Evolutionary conservation across 1,284 basidiomycete species (phyloP).

Genomic region (Irpex lacteus): DNA sequence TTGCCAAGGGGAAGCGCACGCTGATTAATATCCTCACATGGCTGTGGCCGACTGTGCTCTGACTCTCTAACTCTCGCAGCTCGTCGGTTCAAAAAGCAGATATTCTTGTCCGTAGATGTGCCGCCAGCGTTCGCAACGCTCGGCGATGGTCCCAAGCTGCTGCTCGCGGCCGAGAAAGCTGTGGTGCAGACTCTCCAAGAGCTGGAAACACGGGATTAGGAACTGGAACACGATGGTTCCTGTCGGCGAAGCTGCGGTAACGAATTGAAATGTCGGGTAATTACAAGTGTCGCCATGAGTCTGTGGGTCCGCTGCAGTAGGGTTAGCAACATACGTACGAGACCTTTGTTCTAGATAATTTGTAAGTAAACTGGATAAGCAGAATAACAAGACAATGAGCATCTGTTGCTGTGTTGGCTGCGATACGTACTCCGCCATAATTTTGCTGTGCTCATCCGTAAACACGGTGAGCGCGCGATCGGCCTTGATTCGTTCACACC

Average conservation of each 20-base stretch:
- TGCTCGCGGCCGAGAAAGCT: slow-evolving; percentile 56
- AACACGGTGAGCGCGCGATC: slow-evolving; percentile 21
- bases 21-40: slow-evolving; percentile 17
- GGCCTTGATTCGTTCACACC: slow-evolving; percentile 19
- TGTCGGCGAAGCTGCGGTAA: not conserved
- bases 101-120: slow-evolving; percentile 71
- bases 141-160: slow-evolving; percentile 43
- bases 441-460: slow-evolving; percentile 6
- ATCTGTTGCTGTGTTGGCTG: too few species aligned
- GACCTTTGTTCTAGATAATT: too few species aligned
- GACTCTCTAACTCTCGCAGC: slow-evolving; percentile 36
- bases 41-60: too few species aligned
- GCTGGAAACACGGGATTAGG: slow-evolving; percentile 28
- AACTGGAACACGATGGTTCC: not conserved
- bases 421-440: not conserved
- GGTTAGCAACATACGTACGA: too few species aligned
- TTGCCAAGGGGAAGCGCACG: slow-evolving; percentile 8
- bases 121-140: slow-evolving; percentile 41
- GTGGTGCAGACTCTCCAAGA: slow-evolving; percentile 47
- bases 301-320: too few species aligned
- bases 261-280: not conserved
- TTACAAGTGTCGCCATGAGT: not conserved
- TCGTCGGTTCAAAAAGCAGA: slow-evolving; percentile 58
- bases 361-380: too few species aligned
- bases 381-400: too few species aligned